These are phyloP conservation scores for Lodderomyces margitis DNA, from an alignment of 1,139 yeast species.

Conservation along the genomic window DNA sequence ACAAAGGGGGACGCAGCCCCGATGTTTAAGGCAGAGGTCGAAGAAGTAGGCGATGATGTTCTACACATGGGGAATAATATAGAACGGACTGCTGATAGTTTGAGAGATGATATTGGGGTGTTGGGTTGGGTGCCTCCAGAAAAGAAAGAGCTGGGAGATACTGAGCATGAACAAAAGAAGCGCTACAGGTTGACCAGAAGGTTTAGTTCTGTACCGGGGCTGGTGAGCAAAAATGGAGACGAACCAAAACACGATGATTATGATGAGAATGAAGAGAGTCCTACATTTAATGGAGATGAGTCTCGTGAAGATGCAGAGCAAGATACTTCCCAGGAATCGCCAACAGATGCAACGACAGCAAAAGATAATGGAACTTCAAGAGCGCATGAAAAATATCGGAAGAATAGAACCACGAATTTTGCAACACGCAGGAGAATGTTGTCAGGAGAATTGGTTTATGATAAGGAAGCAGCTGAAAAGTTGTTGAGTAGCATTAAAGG, in stretches of 20 bases:
- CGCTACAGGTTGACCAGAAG: slow-evolving; percentile 13
- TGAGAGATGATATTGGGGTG: slow-evolving; percentile 31
- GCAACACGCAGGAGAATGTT: slow-evolving; percentile 42
- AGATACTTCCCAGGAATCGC: neutral
- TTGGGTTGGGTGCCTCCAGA: slow-evolving; percentile 40
- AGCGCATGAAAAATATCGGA: slow-evolving; percentile 10
- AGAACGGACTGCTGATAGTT: neutral
- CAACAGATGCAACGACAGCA: neutral
- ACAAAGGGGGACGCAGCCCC: slow-evolving; percentile 24
- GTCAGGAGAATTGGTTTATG: slow-evolving; percentile 51
- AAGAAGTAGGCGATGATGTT: slow-evolving; percentile 1
- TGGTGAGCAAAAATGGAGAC: slow-evolving; percentile 3
- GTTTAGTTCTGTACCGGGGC: slow-evolving; percentile 11
- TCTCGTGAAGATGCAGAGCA: slow-evolving; percentile 1
- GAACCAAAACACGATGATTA: slow-evolving; percentile 5
- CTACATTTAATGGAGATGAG: neutral
- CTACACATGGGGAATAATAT: neutral
- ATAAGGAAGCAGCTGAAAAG: slow-evolving; percentile 73
- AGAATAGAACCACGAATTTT: slow-evolving; percentile 28
- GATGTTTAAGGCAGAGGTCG: slow-evolving; percentile 15
- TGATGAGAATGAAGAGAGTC: neutral
- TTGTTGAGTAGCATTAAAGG: slow-evolving; percentile 79
- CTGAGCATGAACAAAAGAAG: slow-evolving; percentile 10
- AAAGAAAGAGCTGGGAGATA: slow-evolving; percentile 9
- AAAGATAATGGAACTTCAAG: slow-evolving; percentile 1